These are phyloP conservation scores for Eleusine coracana DNA, from an alignment of 176 grass and related monocot genomes.

Conservation along the genomic window DNA sequence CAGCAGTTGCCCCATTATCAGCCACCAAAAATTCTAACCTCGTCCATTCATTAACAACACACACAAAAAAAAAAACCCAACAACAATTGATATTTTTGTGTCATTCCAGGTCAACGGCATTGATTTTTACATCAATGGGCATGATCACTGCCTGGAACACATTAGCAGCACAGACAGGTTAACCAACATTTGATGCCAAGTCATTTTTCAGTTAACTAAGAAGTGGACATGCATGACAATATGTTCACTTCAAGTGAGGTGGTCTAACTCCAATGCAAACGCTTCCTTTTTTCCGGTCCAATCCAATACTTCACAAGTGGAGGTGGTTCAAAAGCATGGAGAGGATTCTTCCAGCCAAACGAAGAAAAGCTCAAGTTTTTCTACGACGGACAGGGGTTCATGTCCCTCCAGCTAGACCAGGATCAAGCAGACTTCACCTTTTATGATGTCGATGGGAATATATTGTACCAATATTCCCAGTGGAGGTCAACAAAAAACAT, in stretches of 20 bases:
- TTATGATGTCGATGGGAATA: constrained; percentile 61
- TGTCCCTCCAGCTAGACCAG: constrained; percentile 68
- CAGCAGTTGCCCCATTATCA: constrained; percentile 1
- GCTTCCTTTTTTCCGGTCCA: constrained; percentile 49
- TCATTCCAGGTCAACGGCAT: constrained; percentile 46
- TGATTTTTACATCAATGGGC: constrained; percentile 85
- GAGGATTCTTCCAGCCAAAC: constrained; percentile 65
- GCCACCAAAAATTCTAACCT: not conserved
- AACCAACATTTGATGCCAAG: not conserved
- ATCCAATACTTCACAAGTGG: constrained; percentile 91
- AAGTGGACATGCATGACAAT: not conserved
- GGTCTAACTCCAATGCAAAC: constrained; percentile 9
- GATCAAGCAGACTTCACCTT: constrained; percentile 59
- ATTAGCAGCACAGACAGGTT: constrained; percentile 90
- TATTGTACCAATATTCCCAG: constrained; percentile 50
- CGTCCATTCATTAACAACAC: not conserved
- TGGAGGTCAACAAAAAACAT: constrained; percentile 60
- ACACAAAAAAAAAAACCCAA: not conserved
- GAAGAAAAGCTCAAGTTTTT: constrained; percentile 75
- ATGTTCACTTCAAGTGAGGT: not conserved
- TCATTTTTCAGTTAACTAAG: not conserved
- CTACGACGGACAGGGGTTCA: constrained; percentile 90
- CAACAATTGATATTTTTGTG: not conserved
- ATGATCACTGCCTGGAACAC: constrained; percentile 95
- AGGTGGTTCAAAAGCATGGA: constrained; percentile 87